These are phyloP conservation scores for Caloboletus firmus DNA, from an alignment of 1,284 basidiomycete genomes.

Conservation along the genomic window DNA sequence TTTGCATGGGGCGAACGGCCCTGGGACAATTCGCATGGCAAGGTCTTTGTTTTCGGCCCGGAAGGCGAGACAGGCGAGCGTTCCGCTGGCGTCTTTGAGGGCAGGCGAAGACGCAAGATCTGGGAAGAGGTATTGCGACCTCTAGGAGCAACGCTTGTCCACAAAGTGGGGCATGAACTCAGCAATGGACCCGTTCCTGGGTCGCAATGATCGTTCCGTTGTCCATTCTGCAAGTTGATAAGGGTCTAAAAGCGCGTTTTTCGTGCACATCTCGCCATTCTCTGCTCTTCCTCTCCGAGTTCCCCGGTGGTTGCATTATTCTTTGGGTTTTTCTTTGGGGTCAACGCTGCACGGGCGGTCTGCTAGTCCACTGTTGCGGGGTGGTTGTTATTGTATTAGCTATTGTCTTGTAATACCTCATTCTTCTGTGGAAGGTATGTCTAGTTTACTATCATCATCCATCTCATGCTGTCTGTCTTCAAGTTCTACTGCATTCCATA, in stretches of 20 bases:
- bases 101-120: slow-evolving; percentile 44
- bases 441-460: not conserved
- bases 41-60: slow-evolving; percentile 66
- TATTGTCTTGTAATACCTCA: not conserved
- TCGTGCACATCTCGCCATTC: not conserved
- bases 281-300: not conserved
- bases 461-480: not conserved
- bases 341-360: not conserved
- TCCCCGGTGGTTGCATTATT: slow-evolving; percentile 4
- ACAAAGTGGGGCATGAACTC: slow-evolving; percentile 70
- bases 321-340: slow-evolving; percentile 4
- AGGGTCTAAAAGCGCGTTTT: slow-evolving; percentile 18
- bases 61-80: slow-evolving; percentile 54
- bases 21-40: slow-evolving; percentile 55
- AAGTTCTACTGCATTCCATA: not conserved
- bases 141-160: slow-evolving; percentile 60
- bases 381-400: slow-evolving; percentile 1
- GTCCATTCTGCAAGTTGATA: not conserved
- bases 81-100: slow-evolving; percentile 42
- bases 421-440: not conserved
- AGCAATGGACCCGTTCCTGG: slow-evolving; percentile 56
- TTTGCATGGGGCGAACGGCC: slow-evolving; percentile 71
- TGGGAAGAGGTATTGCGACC: slow-evolving; percentile 69
- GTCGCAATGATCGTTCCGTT: slow-evolving; percentile 17
- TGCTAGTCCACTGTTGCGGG: not conserved